phyloP scores from a whole-genome alignment of 202 grass and related monocot species.

The Eragrostis tef region DNA sequence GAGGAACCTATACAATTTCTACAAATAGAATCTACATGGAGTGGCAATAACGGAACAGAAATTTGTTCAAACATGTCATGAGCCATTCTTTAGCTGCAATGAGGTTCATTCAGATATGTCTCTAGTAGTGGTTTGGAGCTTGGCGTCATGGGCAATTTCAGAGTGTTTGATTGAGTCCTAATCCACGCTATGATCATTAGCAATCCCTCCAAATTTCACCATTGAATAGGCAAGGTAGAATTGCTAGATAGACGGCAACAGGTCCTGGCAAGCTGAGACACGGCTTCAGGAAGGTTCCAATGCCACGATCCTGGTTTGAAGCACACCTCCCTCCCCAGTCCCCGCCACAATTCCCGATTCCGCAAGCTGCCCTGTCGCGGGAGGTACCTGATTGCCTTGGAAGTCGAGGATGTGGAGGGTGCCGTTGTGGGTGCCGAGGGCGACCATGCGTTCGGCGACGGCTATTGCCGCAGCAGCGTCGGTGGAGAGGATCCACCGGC shows the following conservation, averaged over 20 bases:
- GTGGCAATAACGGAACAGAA: not conserved
- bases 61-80: not conserved
- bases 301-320: slow-evolving; percentile 1
- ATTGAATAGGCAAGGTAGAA: slow-evolving; percentile 24
- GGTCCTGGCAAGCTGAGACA: not conserved
- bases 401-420: slow-evolving; percentile 97
- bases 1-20: not conserved
- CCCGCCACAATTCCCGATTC: slow-evolving; percentile 35
- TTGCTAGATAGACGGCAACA: not conserved
- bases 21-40: not conserved
- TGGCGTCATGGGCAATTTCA: not conserved
- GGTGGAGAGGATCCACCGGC: slow-evolving; percentile 88
- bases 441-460: slow-evolving; percentile 90
- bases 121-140: not conserved
- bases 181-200: not conserved
- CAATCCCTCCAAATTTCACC: not conserved
- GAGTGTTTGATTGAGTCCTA: not conserved
- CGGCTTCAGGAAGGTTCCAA: not conserved
- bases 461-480: slow-evolving; percentile 80
- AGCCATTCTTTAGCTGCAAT: not conserved
- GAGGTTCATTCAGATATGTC: not conserved
- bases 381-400: slow-evolving; percentile 90
- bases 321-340: not conserved
- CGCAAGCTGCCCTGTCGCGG: not conserved
- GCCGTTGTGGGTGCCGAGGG: slow-evolving; percentile 88